phyloP scores from a whole-genome alignment of 257 asterid species.

The Nicotiana attenuata region DNA sequence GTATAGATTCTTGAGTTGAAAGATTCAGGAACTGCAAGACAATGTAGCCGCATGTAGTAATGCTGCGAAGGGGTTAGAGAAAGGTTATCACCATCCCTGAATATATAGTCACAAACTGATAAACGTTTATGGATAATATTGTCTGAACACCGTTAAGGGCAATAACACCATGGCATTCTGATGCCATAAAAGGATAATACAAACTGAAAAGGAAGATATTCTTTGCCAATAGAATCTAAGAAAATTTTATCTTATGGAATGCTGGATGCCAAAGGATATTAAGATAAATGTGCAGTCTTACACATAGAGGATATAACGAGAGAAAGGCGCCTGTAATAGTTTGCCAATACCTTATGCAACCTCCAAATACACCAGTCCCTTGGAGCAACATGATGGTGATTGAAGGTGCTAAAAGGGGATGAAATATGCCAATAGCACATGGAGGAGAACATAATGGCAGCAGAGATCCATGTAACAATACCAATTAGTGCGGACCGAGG shows the following conservation, averaged over 20 bases:
- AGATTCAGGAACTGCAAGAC: conserved; percentile 58
- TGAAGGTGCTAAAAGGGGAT: conserved; percentile 4
- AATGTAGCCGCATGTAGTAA: conserved; percentile 65
- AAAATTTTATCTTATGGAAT: not conserved
- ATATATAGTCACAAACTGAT: not conserved
- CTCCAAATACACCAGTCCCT: not conserved
- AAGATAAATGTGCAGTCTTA: not conserved
- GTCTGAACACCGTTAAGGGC: not conserved
- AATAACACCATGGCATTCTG: not conserved
- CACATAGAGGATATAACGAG: not conserved
- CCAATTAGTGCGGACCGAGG: not conserved
- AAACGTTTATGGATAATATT: not conserved
- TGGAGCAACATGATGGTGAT: not conserved
- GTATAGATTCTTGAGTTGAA: conserved; percentile 56
- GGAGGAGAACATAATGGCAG: not conserved
- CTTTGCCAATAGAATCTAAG: not conserved
- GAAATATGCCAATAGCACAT: not conserved
- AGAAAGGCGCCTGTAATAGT: not conserved
- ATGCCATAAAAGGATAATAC: not conserved
- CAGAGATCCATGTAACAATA: not conserved
- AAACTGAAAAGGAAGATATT: not conserved
- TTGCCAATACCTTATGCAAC: too few relatives aligned
- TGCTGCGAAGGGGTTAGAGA: conserved; percentile 44
- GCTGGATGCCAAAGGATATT: not conserved
- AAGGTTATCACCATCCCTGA: not conserved